Evolutionary conservation across 2,329 filamentous ascomycete genomes (phyloP), one percentile per base, ranked within the genome.

Genomic region (Furcasterigmium furcatum): DNA sequence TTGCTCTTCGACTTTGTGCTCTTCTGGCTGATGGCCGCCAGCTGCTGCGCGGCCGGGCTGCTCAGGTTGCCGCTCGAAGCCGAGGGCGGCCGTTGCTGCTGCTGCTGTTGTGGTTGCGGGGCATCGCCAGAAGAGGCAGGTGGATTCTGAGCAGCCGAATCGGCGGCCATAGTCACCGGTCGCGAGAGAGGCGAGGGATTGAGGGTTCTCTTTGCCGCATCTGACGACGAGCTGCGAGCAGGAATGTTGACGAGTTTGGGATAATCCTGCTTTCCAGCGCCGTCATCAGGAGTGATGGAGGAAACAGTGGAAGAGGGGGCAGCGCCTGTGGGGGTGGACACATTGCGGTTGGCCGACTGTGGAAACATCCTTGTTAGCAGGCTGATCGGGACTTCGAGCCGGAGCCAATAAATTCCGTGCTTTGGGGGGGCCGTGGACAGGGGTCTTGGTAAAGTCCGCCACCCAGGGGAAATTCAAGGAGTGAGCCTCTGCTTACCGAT

Each of bases 11-110:
- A 79, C 61, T 82, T 87, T 22, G 74, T 73, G 44, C 89, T 88
- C 61, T 88, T 92, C 54, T 92, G 87, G 49, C 85, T 92, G 46
- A 97, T 76, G n/a, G 91, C 90, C 38, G 88, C 84, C 32, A 97
- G 78, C 46, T 95, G 90, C 64, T 90, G 85, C 13, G 88, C 85
- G 18, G 92, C 92, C 39, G 88, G 83, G 55, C 88, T 91, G 48
- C 73, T 70, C 35, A 65, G 46, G 44, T 71, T 70, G 55, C 57
- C 29, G 45, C 49, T 49, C 49, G 56, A 50, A 45, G 65, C 47
- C 9, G 56, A 46, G 45, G 57, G 45, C 49, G 63, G 48, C 32
- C 55, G 50, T 52, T 58, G 58, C 52, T 62, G 65, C 45, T 57
- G 58, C 41, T 59, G 56, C 52, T 58, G 58, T 52, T 62, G 65